These are phyloP conservation scores for carrot (Daucus carota) DNA, from an alignment of 129 eudicot genomes.

Conservation along the genomic window DNA sequence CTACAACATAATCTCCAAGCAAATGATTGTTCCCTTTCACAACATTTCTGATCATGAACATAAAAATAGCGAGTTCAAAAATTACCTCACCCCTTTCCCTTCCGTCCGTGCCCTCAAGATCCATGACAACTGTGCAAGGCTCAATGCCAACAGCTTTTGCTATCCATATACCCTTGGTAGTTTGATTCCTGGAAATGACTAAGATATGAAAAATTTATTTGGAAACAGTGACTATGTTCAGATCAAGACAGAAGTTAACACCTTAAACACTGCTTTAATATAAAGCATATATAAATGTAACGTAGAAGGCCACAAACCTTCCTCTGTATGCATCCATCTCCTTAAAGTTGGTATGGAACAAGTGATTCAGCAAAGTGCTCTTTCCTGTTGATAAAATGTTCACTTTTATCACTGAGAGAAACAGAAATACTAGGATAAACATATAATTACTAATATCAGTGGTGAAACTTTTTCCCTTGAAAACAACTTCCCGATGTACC, in stretches of 20 bases:
- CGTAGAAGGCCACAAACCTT: conserved; percentile 30
- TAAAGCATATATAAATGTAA: background rate
- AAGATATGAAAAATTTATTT: background rate
- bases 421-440: background rate
- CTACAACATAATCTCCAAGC: background rate
- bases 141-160: conserved; percentile 64
- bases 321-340: conserved; percentile 77
- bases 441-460: background rate
- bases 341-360: conserved; percentile 56
- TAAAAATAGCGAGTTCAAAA: background rate
- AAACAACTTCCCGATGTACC: background rate
- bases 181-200: conserved; percentile 36
- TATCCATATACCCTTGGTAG: conserved; percentile 77
- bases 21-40: background rate
- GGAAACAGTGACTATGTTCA: background rate
- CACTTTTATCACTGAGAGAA: conserved; percentile 2
- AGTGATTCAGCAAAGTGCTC: conserved; percentile 60
- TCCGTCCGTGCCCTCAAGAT: conserved; percentile 83
- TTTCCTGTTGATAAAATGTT: conserved; percentile 40
- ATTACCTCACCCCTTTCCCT: conserved; percentile 80
- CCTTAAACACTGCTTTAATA: background rate
- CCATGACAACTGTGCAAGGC: conserved; percentile 71
- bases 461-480: background rate
- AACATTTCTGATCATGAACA: background rate
- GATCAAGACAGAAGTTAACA: background rate